Base-by-base conservation (phyloP, 495 filamentous ascomycete genomes). In the Daldinia vernicosa region DNA sequence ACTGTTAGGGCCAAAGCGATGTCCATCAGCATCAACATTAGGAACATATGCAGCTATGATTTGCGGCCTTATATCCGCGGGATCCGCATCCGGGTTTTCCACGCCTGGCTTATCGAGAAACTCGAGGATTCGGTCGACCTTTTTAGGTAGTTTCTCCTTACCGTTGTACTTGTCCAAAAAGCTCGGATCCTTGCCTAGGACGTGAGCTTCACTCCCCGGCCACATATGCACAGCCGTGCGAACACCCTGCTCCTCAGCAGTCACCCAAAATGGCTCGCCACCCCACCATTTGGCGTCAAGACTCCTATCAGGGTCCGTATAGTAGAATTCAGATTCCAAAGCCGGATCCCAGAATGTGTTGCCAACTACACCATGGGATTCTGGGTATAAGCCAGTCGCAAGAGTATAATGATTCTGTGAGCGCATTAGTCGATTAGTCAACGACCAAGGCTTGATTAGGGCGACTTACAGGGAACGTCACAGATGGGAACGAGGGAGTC, bases 1-100 rank as follows among this genome's bases (percentile, higher is more conserved):
- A 74, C 93, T 97, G 78, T 99, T 98, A 0, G 95, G 95, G 0
- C 95, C 95, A 76, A 90, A 97, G 17, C 84, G 85, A 76, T 99
- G 95, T 1, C 95, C 95, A 64, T 93, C 89, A 5, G 84, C 74
- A 75, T 99, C 95, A 11, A 99, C 91, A 62, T 95, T 90, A 0
- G 95, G 95, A 1, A 98, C 94, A 76, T 99, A 99, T 1, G 94
- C 93, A 9, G 93, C 93, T 67, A 99, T 94, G 24, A 99, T 82
- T 70, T 98, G 94, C 3, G 95, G 95, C 14, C 95, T 85, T 54
- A 80, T 79, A 32, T 81, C 67, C 11, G 70, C 60, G 7, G 70
- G 67, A 7, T 72, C 75, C 2, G 78, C 78, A 9, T 71, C 28
- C 24, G 74, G 60, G 63, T 86, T 80, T 63, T 91, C 84, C 12